Evolutionary conservation across 75 land plant genomes (phyloP), one percentile per base, ranked within the genome.

Genomic region (Gnetum montanum): DNA sequence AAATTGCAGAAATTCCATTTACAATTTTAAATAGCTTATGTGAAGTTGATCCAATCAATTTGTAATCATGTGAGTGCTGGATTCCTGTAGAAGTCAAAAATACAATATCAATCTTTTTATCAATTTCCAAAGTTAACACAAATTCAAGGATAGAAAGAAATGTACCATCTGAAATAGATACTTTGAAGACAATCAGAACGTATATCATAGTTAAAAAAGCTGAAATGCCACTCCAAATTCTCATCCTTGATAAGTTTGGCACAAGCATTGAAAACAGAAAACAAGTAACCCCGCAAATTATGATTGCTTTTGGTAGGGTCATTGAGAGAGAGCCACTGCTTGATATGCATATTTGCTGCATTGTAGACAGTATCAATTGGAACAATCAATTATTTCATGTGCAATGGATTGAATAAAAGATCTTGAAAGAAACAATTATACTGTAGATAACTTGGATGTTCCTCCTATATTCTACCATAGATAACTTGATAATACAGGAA

Each of bases 201-300:
- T 66, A 80, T 44, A 46, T 62, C 35, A 64, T 27, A 35, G 72
- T 61, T 24, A 80, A 64, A 8, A 69, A 12, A 25, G 66, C 24
- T 5, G 85, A 77, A 5, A 34, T 44, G 1, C 54, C 70, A 43
- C 70, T 41, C 70, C 76, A 81, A 6, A 31, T 33, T 20, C 67
- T 59, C 73, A 81, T 66, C 8, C 76, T 67, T 27, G 81, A 78
- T 43, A 81, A 49, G 3, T 49, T 51, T 46, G 84, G 84, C 20
- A 81, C 74, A 6, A 69, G 0, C 51, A 69, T 45, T 3, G 73
- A 66, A 59, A 72, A 81, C 0, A 69, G 16, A 49, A 70, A 61
- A 45, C 46, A 62, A 1, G 58, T 26, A 0, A 15, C 63, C 13
- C 84, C 84, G 0, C 74, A 61, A 31, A 81, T 55, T 25, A 62